Evolutionary conservation across 1,284 basidiomycete genomes (phyloP).

Genomic region (Lignosus rhinocerotis): DNA sequence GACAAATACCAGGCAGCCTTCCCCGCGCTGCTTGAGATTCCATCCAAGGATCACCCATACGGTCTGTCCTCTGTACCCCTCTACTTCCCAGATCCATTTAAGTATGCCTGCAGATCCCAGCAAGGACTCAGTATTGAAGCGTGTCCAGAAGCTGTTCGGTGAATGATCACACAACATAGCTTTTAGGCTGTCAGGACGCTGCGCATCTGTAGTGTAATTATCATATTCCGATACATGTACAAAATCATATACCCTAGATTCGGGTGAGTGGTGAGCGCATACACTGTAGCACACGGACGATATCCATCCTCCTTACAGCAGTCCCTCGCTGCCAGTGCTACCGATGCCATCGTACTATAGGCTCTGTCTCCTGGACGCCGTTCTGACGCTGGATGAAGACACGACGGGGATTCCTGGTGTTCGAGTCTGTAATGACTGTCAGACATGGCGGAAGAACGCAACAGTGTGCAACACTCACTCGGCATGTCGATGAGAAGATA

Average conservation of each 20-base stretch:
- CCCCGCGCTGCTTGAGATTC: constrained; percentile 96
- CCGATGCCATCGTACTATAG: constrained; percentile 62
- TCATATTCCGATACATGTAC: constrained; percentile 23
- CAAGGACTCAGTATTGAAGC: constrained; percentile 96
- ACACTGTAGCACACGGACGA: constrained; percentile 8
- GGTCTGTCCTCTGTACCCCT: constrained; percentile 43
- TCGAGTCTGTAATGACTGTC: constrained; percentile 52
- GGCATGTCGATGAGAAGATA: constrained; percentile 80
- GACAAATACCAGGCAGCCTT: constrained; percentile 97
- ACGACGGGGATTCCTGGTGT: constrained; percentile 59
- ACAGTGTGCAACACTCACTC: constrained; percentile 46
- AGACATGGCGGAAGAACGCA: constrained; percentile 4
- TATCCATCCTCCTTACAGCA: neutral
- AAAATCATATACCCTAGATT: constrained; percentile 9
- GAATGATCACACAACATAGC: constrained; percentile 50
- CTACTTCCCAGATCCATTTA: neutral
- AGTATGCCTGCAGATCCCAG: constrained; percentile 72
- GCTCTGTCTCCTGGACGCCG: constrained; percentile 69
- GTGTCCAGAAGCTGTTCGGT: constrained; percentile 95
- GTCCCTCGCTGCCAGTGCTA: constrained; percentile 1
- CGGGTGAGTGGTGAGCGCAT: constrained; percentile 16
- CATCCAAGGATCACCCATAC: constrained; percentile 92
- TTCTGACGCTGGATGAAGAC: constrained; percentile 70
- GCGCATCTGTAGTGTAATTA: constrained; percentile 23
- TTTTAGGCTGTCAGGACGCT: neutral